phyloP scores from a whole-genome alignment of 2,329 filamentous ascomycete species.

The Phoma herbarum region DNA sequence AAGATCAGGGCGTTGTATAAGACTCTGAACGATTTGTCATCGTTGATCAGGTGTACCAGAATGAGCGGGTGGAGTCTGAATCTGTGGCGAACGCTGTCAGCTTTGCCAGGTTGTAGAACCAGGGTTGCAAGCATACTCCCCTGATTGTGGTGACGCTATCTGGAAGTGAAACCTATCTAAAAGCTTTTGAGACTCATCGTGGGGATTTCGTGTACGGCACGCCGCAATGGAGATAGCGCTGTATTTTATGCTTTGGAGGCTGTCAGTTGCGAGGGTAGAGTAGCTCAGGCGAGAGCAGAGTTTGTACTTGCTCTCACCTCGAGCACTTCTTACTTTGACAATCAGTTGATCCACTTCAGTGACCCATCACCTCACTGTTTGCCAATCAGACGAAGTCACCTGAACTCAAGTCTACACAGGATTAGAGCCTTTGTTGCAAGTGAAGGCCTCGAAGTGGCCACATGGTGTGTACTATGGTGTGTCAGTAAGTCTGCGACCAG shows the following conservation, averaged over 20 bases:
- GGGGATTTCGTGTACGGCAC: not conserved
- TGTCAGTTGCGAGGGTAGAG: not conserved
- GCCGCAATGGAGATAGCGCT: not conserved
- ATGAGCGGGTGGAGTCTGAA: too few species aligned
- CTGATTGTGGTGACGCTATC: not conserved
- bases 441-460: too few species aligned
- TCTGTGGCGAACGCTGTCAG: not conserved
- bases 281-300: not conserved
- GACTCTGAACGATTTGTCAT: not conserved
- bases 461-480: too few species aligned
- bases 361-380: too few species aligned
- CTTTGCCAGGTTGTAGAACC: not conserved
- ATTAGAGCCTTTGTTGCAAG: too few species aligned
- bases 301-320: not conserved
- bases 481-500: too few species aligned
- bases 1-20: not conserved
- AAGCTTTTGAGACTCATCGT: not conserved
- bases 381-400: too few species aligned
- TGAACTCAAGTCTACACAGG: too few species aligned
- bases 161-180: not conserved
- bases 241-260: not conserved
- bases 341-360: too few species aligned
- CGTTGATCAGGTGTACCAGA: not conserved
- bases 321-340: too few species aligned
- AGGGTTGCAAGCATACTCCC: not conserved